phyloP scores from a whole-genome alignment of 768 basidiomycete genomes.

The Tremella mesenterica region DNA sequence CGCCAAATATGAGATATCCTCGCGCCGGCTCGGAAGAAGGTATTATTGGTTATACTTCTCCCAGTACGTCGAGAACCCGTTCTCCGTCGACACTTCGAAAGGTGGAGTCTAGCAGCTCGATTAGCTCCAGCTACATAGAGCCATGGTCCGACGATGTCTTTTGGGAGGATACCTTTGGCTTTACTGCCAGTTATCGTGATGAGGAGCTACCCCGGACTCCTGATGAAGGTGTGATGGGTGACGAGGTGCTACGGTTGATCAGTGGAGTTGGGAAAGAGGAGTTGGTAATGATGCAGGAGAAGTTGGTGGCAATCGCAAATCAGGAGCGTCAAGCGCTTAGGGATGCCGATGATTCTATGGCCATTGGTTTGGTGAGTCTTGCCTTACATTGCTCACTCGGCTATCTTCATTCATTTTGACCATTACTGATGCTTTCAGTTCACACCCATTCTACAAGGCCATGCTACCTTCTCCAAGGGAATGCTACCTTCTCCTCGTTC shows the following conservation, averaged over 20 bases:
- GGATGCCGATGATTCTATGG: constrained; percentile 1
- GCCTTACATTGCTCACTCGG: no score
- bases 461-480: not conserved
- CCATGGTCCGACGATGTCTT: no score
- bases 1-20: no score
- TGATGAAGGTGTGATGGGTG: not conserved
- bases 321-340: constrained; percentile 25
- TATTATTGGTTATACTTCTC: no score
- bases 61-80: no score
- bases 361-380: constrained; percentile 10
- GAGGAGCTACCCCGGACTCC: not conserved
- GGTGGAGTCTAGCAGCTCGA: no score
- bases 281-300: constrained; percentile 20
- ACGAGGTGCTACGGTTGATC: constrained; percentile 7
- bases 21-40: no score
- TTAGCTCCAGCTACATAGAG: no score
- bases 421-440: not conserved
- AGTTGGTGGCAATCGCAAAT: constrained; percentile 28
- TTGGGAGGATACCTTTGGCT: no score
- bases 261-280: constrained; percentile 23
- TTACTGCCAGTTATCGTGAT: no score
- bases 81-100: no score
- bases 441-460: not conserved
- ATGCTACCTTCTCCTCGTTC: not conserved
- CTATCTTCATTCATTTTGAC: not conserved